phyloP scores from a whole-genome alignment of 2,329 filamentous ascomycete genomes.

The Cadophora sp. region DNA sequence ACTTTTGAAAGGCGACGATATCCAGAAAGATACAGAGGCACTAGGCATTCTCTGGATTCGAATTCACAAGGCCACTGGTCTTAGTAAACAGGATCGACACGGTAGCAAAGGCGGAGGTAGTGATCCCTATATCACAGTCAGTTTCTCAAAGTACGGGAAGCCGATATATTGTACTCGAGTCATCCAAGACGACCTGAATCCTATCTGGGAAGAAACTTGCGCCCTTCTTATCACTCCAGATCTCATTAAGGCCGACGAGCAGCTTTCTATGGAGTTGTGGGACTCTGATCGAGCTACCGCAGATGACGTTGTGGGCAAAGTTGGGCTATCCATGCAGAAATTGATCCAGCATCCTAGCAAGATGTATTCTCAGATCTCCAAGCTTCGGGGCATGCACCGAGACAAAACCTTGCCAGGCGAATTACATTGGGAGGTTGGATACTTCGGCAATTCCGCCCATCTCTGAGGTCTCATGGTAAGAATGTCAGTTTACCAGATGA shows the following conservation, averaged over 20 bases:
- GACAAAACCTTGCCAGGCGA: slow-evolving; percentile 91
- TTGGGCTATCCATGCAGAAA: slow-evolving; percentile 92
- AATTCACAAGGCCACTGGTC: slow-evolving; percentile 84
- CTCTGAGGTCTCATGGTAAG: slow-evolving; percentile 85
- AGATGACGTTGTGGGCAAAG: slow-evolving; percentile 93
- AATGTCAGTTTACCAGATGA: slow-evolving; percentile 77
- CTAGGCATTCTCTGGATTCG: slow-evolving; percentile 91
- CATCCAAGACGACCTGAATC: slow-evolving; percentile 93
- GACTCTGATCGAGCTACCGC: slow-evolving; percentile 92
- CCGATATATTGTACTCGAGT: slow-evolving; percentile 97
- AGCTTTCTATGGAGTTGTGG: slow-evolving; percentile 93
- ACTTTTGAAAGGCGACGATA: slow-evolving; percentile 88
- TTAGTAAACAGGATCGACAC: slow-evolving; percentile 89
- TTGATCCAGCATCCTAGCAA: slow-evolving; percentile 92
- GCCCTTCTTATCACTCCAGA: slow-evolving; percentile 88
- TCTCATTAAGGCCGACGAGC: slow-evolving; percentile 91
- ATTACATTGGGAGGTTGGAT: slow-evolving; percentile 95
- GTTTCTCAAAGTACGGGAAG: slow-evolving; percentile 96
- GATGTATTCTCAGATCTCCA: slow-evolving; percentile 90
- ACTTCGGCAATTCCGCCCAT: slow-evolving; percentile 87
- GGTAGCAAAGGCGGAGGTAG: slow-evolving; percentile 87
- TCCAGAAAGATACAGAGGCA: slow-evolving; percentile 87
- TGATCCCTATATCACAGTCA: slow-evolving; percentile 93
- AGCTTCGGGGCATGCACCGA: slow-evolving; percentile 80
- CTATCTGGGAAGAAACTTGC: slow-evolving; percentile 87